These are phyloP conservation scores for Omphalea diandra DNA, from an alignment of 441 rosid genomes.

Conservation along the genomic window DNA sequence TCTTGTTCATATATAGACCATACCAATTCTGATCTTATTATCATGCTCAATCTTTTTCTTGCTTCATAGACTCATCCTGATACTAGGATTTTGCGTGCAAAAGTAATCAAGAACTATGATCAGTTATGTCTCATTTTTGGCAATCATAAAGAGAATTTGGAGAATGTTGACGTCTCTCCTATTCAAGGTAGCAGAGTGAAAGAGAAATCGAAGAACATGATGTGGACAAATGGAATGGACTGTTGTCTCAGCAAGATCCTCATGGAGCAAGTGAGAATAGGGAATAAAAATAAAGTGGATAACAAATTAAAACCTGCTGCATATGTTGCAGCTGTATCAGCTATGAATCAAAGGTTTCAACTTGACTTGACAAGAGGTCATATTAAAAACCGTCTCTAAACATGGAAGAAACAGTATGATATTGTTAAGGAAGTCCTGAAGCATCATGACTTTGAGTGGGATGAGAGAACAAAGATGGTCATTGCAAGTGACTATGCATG, in stretches of 20 bases:
- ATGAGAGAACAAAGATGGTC: constrained; percentile 13
- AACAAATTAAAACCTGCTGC: constrained; percentile 1
- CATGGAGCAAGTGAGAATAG: constrained; percentile 9
- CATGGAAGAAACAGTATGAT: constrained; percentile 19
- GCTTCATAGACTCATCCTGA: constrained; percentile 4
- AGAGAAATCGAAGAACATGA: neutral
- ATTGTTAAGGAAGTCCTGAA: neutral
- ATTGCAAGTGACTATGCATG: constrained; percentile 9
- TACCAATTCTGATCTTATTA: neutral
- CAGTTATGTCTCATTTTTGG: neutral
- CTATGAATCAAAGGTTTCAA: constrained; percentile 12
- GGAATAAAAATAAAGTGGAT: neutral
- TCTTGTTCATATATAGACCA: neutral
- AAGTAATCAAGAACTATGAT: neutral
- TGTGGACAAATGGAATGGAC: neutral
- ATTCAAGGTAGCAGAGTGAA: neutral
- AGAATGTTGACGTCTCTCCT: too few relatives aligned
- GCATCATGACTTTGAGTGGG: constrained; percentile 20
- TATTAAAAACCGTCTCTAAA: constrained; percentile 7
- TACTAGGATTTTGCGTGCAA: neutral
- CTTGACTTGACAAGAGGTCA: constrained; percentile 12
- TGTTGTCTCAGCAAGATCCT: neutral
- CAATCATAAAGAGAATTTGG: neutral
- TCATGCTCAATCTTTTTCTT: neutral
- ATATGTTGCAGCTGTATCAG: constrained; percentile 3